Percentiles rank a stretch among this genome's conserved stretches.
These are phyloP conservation scores for Dipodascus geniculatus DNA, from an alignment of 805 yeast genomes.

Conservation along the genomic window DNA sequence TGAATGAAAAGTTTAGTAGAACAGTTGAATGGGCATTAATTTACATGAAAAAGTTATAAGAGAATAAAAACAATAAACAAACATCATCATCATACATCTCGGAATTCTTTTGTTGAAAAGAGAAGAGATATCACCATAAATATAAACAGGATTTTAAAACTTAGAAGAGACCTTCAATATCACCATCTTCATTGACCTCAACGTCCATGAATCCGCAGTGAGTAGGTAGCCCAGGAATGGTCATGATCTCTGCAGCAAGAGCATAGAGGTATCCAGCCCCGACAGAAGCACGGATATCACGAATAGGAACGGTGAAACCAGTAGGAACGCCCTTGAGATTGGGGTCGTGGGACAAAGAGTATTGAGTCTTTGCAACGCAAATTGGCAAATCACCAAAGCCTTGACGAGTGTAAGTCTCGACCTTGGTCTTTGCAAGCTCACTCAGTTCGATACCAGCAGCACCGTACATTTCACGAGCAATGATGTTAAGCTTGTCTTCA, in stretches of 20 bases:
- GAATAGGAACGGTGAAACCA: constrained; percentile 86
- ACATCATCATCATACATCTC: neutral
- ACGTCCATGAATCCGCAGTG: constrained; percentile 95
- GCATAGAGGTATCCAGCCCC: constrained; percentile 98
- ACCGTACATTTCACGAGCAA: constrained; percentile 87
- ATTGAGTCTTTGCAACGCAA: constrained; percentile 96
- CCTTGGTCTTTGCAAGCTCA: constrained; percentile 70
- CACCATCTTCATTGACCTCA: constrained; percentile 85
- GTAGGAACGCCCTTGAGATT: constrained; percentile 88
- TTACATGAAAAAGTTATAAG: neutral
- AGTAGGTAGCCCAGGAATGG: constrained; percentile 95
- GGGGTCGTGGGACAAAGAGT: constrained; percentile 91
- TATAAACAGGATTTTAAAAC: neutral
- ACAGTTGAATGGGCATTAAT: constrained; percentile 2
- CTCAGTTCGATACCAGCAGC: constrained; percentile 76
- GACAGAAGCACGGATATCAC: constrained; percentile 85
- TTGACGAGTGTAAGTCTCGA: constrained; percentile 71
- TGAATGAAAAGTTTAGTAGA: neutral
- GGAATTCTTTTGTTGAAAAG: constrained; percentile 3
- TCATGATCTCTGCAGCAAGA: constrained; percentile 91
- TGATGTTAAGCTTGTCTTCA: constrained; percentile 65
- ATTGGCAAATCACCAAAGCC: constrained; percentile 88
- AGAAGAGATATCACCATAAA: neutral
- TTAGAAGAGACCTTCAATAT: constrained; percentile 83
- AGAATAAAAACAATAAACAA: neutral